Base-by-base conservation (phyloP, 75 land plant genomes). In the Pinus tabuliformis region DNA sequence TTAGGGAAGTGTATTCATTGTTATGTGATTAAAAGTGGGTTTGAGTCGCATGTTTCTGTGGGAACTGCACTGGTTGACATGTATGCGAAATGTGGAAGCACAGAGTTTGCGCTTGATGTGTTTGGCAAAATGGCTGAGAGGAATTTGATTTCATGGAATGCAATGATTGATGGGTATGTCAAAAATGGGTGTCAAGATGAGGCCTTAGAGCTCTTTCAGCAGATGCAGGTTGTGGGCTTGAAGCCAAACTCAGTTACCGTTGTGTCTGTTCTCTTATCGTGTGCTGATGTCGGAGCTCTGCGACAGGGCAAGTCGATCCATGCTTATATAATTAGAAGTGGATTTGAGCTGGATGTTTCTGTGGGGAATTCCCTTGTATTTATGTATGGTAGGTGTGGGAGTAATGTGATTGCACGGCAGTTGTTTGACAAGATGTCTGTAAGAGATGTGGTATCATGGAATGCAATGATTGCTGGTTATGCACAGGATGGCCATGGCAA, bases 281-380 rank as follows among this genome's bases (percentile, higher is more conserved):
- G 93, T 78, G 89, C 87, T 8, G 82, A 81, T 39, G 56, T 66
- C 59, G 73, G 77, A 80, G 81, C 72, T 9, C 37, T 91, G 59
- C 76, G 63, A 57, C 71, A 78, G 21, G 91, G 93, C 18, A 83
- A 70, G 62, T 86, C 84, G 72, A 61, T 91, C 18, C 93, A 91
- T 78, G 82, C 83, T 60, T 72, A 73, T 17, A 59, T 86, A 16
- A 74, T 82, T 15, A 86, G 86, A 72, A 79, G 81, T 21, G 49
- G 79, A 52, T 80, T 65, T 24, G 78, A 72, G 58, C 45, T 80
- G 36, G 91, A 92, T 81, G 78, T 92, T 15, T 84, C 78, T 72
- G 74, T 94, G 2, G 87, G 84, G 59, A 92, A 84, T 76, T 80
- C 90, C 6, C 72, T 90, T 2, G 73, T 92, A 13, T 77, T 59